Conservation (phyloP, 2,329 filamentous ascomycete genomes). For the Mycosphaerella sp. region DNA sequence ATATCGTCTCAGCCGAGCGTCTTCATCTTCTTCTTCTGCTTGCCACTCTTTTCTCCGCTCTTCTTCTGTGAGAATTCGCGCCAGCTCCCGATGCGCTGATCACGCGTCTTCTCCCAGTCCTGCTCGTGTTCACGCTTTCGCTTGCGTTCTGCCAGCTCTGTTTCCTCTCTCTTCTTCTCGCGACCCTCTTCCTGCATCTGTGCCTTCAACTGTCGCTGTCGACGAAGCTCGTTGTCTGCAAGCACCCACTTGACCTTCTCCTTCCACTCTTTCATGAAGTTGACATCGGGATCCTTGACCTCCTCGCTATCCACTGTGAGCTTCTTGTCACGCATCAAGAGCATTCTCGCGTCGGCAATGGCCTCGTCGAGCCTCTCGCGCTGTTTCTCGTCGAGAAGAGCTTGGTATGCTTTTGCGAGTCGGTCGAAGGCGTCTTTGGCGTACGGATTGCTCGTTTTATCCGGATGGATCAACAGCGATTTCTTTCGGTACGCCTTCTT, state of each 20-base stretch:
- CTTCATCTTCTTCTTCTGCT: constrained; percentile 48
- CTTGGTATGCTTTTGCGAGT: constrained; percentile 86
- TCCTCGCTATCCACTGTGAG: constrained; percentile 86
- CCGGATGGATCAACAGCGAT: constrained; percentile 97
- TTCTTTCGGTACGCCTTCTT: constrained; percentile 92
- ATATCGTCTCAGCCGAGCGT: constrained; percentile 39
- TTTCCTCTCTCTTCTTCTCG: constrained; percentile 77
- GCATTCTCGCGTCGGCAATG: constrained; percentile 90
- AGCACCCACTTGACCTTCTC: constrained; percentile 85
- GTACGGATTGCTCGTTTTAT: constrained; percentile 86
- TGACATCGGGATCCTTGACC: constrained; percentile 61
- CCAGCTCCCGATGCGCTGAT: constrained; percentile 91
- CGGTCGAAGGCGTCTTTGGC: constrained; percentile 96
- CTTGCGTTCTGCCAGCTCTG: constrained; percentile 63
- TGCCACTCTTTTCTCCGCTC: constrained; percentile 37
- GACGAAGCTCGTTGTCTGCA: constrained; percentile 83
- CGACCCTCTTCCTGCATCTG: constrained; percentile 96
- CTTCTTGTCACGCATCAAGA: constrained; percentile 89
- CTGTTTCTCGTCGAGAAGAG: constrained; percentile 90
- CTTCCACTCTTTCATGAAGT: constrained; percentile 80
- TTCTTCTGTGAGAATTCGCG: constrained; percentile 72
- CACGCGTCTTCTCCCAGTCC: constrained; percentile 89
- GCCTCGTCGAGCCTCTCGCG: constrained; percentile 83
- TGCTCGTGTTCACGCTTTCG: constrained; percentile 76
- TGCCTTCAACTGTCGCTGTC: constrained; percentile 78